phyloP scores from a whole-genome alignment of 495 filamentous ascomycete species.

The Glonium stellatum region DNA sequence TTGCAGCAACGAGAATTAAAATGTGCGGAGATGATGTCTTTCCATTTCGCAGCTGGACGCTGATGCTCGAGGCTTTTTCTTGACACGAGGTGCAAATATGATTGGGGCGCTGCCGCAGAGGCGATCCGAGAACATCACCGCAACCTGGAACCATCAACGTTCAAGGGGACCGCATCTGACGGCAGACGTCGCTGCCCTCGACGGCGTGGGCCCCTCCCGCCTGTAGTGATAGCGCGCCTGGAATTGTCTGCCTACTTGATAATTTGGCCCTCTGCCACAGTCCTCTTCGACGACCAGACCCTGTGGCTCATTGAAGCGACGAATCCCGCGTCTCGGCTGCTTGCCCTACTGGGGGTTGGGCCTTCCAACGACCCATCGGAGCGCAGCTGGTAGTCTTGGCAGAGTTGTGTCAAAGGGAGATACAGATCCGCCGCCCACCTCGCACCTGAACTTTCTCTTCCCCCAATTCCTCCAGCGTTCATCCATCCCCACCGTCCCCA shows the following conservation, averaged over 20 bases:
- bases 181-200: background rate
- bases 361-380: slow-evolving; percentile 1
- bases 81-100: slow-evolving; percentile 13
- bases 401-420: slow-evolving; percentile 9
- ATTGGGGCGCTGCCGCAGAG: background rate
- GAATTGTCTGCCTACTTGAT: no score
- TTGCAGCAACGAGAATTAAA: background rate
- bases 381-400: background rate
- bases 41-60: background rate
- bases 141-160: background rate
- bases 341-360: background rate
- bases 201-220: background rate
- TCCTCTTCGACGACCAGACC: background rate
- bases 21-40: background rate
- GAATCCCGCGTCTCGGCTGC: background rate
- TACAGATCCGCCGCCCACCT: slow-evolving; percentile 11
- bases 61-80: slow-evolving; percentile 14
- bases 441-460: slow-evolving; percentile 10
- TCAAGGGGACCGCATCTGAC: background rate
- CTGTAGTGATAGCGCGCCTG: background rate
- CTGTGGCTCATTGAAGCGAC: background rate
- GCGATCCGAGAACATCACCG: background rate
- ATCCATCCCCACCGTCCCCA: slow-evolving; percentile 7
- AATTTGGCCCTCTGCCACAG: no score
- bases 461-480: slow-evolving; percentile 1